phyloP scores from a whole-genome alignment of 768 basidiomycete genomes.

The Myochromella boudieri region DNA sequence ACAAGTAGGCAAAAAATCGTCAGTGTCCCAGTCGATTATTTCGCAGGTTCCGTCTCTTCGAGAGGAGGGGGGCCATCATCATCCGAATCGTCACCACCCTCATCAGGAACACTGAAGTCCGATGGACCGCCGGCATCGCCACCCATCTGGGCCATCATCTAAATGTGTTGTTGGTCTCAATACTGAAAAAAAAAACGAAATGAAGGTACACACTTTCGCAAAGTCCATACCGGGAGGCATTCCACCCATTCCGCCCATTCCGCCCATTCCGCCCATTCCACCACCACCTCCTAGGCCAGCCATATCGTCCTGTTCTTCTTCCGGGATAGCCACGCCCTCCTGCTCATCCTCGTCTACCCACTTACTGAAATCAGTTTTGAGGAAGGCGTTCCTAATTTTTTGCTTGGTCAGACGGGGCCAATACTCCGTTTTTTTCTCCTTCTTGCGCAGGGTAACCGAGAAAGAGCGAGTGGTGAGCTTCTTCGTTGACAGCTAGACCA shows the following conservation, averaged over 20 bases:
- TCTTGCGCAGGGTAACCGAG: conserved; percentile 74
- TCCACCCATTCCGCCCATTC: conserved; percentile 50
- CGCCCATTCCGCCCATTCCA: conserved; percentile 43
- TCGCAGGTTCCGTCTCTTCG: conserved; percentile 58
- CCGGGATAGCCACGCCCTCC: conserved; percentile 50
- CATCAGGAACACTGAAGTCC: conserved; percentile 25
- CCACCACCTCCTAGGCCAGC: conserved; percentile 54
- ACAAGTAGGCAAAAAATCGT: conserved; percentile 2
- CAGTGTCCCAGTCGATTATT: conserved; percentile 25
- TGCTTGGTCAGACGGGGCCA: conserved; percentile 95
- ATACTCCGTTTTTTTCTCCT: conserved; percentile 70
- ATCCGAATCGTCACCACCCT: conserved; percentile 48
- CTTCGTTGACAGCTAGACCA: conserved; percentile 53
- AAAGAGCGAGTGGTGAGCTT: conserved; percentile 68
- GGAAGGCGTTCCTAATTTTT: conserved; percentile 72
- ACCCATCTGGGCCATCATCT: conserved; percentile 58
- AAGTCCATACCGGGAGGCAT: conserved; percentile 52
- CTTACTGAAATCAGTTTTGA: conserved; percentile 95
- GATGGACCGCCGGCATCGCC: conserved; percentile 11
- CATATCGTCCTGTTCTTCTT: conserved; percentile 48
- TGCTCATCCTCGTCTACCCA: conserved; percentile 99
- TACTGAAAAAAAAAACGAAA: not conserved
- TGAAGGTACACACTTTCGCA: conserved; percentile 46
- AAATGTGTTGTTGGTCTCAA: conserved; percentile 6
- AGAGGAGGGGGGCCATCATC: conserved; percentile 81